A percentile compares a stretch with the other conserved stretches of the same genome.
phyloP scores from a whole-genome alignment of 1,139 yeast species.

The Saccharomycopsis hybrid region DNA sequence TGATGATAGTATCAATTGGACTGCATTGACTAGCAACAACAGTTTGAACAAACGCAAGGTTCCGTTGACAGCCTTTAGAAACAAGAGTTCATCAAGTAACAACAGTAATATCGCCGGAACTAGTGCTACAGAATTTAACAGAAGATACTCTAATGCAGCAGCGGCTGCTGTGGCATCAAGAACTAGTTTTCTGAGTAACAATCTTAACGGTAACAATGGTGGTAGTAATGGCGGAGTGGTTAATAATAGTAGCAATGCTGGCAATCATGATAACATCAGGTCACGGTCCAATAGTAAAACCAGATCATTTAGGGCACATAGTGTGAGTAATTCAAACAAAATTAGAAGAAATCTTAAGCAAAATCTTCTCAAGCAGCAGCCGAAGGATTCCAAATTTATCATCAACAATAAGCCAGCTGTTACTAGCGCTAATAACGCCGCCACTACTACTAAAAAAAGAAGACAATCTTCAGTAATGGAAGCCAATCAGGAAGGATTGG shows the following conservation, averaged over 20 bases:
- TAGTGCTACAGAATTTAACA: neutral
- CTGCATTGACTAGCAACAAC: constrained; percentile 49
- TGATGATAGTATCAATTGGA: constrained; percentile 38
- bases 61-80: constrained; percentile 85
- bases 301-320: constrained; percentile 1
- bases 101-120: constrained; percentile 14
- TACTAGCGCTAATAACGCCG: constrained; percentile 23
- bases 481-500: constrained; percentile 67
- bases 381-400: constrained; percentile 9
- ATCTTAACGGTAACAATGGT: neutral
- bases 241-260: neutral
- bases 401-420: constrained; percentile 20
- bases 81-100: constrained; percentile 51
- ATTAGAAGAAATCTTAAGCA: constrained; percentile 20
- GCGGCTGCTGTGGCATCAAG: neutral
- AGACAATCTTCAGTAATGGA: constrained; percentile 51
- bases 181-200: no score
- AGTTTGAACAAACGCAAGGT: constrained; percentile 50
- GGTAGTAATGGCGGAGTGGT: neutral
- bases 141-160: constrained; percentile 1
- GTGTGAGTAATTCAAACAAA: constrained; percentile 19
- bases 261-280: no score
- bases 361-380: constrained; percentile 17
- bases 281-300: neutral
- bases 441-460: constrained; percentile 27